Percentiles rank a stretch among this genome's conserved stretches.
Conservation (phyloP, 2,329 filamentous ascomycete genomes). For the Geosmithia morbida region DNA sequence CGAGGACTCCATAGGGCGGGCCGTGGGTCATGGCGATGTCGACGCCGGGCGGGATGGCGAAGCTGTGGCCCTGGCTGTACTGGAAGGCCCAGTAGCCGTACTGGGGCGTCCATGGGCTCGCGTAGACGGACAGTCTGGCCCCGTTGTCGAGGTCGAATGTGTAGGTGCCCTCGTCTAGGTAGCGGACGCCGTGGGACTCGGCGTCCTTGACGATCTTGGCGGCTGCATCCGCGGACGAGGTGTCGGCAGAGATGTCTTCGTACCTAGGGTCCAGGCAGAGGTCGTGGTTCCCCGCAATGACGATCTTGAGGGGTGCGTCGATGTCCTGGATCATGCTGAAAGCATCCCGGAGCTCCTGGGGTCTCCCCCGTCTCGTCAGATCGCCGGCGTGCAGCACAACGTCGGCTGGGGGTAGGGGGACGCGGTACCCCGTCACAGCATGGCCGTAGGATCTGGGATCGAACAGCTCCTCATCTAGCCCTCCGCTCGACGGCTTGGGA, state of each 20-base stretch:
- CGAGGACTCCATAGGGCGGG: constrained; percentile 35
- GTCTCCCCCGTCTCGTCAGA: constrained; percentile 25
- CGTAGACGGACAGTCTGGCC: constrained; percentile 31
- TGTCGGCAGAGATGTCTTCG: constrained; percentile 1
- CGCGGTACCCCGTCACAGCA: constrained; percentile 13
- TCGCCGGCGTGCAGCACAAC: constrained; percentile 39
- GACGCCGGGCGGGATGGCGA: constrained; percentile 16
- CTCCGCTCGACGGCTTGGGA: constrained; percentile 2
- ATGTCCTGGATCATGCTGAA: constrained; percentile 25
- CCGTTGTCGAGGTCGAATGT: constrained; percentile 33
- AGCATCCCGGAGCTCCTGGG: constrained; percentile 23
- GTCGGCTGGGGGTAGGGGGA: constrained; percentile 22
- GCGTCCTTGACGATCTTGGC: constrained; percentile 20
- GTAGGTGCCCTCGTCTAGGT: constrained; percentile 34
- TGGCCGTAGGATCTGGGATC: constrained; percentile 2
- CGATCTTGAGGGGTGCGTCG: constrained; percentile 34
- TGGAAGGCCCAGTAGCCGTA: constrained; percentile 33
- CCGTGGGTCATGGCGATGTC: constrained; percentile 42
- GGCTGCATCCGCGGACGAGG: not conserved
- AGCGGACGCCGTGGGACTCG: constrained; percentile 20
- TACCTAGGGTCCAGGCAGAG: constrained; percentile 20
- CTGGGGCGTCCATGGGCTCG: constrained; percentile 36
- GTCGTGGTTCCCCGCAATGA: constrained; percentile 43
- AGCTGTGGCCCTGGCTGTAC: constrained; percentile 26
- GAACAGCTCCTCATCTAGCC: constrained; percentile 10